These are phyloP conservation scores for Berberis thunbergii DNA, from an alignment of 164 flowering plant species.

Conservation along the genomic window DNA sequence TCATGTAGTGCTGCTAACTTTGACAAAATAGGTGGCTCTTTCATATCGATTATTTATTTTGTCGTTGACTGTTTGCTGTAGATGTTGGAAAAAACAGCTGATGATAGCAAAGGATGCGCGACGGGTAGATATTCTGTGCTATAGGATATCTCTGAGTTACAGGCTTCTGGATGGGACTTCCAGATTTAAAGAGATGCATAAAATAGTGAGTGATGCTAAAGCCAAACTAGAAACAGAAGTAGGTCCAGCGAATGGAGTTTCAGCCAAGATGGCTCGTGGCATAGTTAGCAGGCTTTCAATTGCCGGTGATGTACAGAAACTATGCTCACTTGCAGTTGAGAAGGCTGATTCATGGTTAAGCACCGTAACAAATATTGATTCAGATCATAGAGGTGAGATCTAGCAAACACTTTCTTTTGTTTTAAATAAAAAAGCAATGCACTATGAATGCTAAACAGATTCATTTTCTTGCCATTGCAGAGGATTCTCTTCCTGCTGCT, in stretches of 20 bases:
- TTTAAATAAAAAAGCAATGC: not conserved
- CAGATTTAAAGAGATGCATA: constrained; percentile 65
- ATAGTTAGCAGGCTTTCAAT: constrained; percentile 91
- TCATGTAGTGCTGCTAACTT: not conserved
- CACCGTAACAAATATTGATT: constrained; percentile 21
- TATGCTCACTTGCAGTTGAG: constrained; percentile 74
- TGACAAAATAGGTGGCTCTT: not conserved
- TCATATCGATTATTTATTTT: constrained; percentile 9
- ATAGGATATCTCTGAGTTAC: constrained; percentile 78
- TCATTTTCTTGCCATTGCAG: constrained; percentile 34
- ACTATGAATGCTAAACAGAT: not conserved
- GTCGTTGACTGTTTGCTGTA: constrained; percentile 20
- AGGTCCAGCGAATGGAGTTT: constrained; percentile 71
- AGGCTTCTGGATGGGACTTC: constrained; percentile 86
- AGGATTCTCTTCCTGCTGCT: constrained; percentile 90
- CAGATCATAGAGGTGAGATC: constrained; percentile 37
- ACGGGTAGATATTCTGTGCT: constrained; percentile 78
- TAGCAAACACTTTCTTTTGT: not conserved
- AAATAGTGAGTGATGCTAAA: constrained; percentile 60
- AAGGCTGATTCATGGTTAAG: constrained; percentile 72
- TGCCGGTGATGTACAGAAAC: constrained; percentile 72
- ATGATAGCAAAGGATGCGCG: constrained; percentile 84
- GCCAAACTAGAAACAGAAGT: constrained; percentile 81
- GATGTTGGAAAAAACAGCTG: constrained; percentile 92
- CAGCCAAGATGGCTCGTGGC: constrained; percentile 79